Evolutionary conservation across 192 early-diverging fungal genomes (phyloP), one percentile per base, ranked within the genome.

Genomic region (Piromyces sp.): DNA sequence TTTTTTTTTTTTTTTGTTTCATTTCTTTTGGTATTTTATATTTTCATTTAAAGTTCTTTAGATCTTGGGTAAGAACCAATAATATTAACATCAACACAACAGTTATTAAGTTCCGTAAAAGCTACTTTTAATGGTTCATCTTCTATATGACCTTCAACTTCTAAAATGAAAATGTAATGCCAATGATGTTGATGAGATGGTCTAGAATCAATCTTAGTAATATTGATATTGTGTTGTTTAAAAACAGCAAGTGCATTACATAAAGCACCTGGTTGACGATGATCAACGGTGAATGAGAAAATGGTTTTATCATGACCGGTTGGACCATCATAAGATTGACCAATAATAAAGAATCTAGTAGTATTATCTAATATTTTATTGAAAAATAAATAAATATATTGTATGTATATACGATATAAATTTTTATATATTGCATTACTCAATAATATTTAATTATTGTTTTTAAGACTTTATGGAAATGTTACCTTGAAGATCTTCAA

Each of bases 111-210:
- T 37, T 95, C 92, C 17, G 87, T 79, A 58, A 97, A 83, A 0
- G 95, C 95, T 28, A 83, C 84, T 22, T 86, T 84, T 22, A 97
- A 91, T 17, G 89, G 87, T 19, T 84, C 86, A 83, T 95, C 92
- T 29, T 91, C 87, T 51, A 87, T 87, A 84, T 98, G 95, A 14
- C 96, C 97, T 33, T 89, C 88, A 80, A 94, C 92, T 84, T 98
- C 96, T 37, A 97, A 90, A 89, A 97, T 95, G 86, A 97, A 98
- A 82, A 94, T 91, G 86, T 96, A 98, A 84, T 97, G 94, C 87
- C 96, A 97, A 82, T 90, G 91, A 33, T 91, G 87, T 81, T 90
- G 85, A 28, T 91, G 86, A 58, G 93, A 93, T 5, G 97, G 97
- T 36, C 95, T 90, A 79, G 95, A 94, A 86, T 97, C 95, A 84